Percentiles rank a stretch among this genome's conserved stretches.
These are phyloP conservation scores for Ophiostoma ulmi DNA, from an alignment of 2,329 filamentous ascomycete genomes.

Conservation along the genomic window DNA sequence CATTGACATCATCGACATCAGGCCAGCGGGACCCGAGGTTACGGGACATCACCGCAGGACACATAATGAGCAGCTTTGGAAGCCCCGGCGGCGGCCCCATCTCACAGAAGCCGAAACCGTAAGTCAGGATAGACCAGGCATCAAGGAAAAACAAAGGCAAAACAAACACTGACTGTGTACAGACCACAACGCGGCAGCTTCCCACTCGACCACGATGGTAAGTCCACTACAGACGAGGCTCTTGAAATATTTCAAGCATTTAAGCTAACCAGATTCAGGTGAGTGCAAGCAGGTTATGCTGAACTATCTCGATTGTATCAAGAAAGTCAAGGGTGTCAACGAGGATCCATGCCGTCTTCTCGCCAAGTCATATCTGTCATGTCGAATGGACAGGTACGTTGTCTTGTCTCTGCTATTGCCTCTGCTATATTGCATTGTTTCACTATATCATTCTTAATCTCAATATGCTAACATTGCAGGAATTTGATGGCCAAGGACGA, in stretches of 20 bases:
- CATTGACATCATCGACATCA: no score
- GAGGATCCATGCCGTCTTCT: slow-evolving; percentile 77
- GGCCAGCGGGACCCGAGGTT: background rate
- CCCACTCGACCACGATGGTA: slow-evolving; percentile 86
- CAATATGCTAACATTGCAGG: slow-evolving; percentile 40
- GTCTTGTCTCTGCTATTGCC: background rate
- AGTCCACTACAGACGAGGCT: slow-evolving; percentile 22
- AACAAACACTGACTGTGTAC: slow-evolving; percentile 11
- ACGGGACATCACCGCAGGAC: background rate
- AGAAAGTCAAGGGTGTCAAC: slow-evolving; percentile 76
- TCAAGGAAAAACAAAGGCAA: background rate
- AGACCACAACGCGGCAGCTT: slow-evolving; percentile 91
- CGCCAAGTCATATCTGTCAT: slow-evolving; percentile 83
- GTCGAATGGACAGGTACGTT: slow-evolving; percentile 82
- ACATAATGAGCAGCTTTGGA: slow-evolving; percentile 31
- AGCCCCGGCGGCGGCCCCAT: slow-evolving; percentile 30
- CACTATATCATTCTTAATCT: slow-evolving; percentile 24
- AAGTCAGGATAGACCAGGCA: background rate
- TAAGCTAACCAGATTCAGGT: slow-evolving; percentile 45
- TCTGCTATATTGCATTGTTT: background rate
- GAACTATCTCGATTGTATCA: slow-evolving; percentile 80
- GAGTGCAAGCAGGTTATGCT: slow-evolving; percentile 91
- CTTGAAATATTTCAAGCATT: background rate
- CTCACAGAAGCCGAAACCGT: slow-evolving; percentile 35
- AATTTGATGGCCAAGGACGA: slow-evolving; percentile 96